A percentile compares a stretch with the other conserved stretches of the same genome.
phyloP scores from a whole-genome alignment of 805 yeast species.

The Candida coquimbonensis region DNA sequence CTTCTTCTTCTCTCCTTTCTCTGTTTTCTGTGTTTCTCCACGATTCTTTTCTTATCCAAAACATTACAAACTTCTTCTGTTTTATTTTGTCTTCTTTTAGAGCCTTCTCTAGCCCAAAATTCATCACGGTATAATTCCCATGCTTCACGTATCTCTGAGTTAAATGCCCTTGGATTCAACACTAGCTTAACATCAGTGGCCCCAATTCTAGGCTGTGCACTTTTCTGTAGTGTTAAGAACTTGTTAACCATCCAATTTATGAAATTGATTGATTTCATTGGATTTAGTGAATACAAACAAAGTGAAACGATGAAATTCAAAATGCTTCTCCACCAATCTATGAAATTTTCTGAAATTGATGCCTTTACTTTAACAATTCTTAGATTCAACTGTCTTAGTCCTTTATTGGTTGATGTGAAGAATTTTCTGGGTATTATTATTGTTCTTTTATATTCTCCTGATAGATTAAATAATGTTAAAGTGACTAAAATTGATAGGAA shows the following conservation, averaged over 20 bases:
- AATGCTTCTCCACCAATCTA: constrained; percentile 27
- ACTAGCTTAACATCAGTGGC: constrained; percentile 75
- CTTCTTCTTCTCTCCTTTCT: constrained; percentile 33
- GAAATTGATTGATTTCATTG: constrained; percentile 6
- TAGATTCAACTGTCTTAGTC: constrained; percentile 75
- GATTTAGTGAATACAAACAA: constrained; percentile 7
- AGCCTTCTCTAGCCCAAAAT: constrained; percentile 85
- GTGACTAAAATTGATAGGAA: constrained; percentile 61
- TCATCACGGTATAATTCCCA: constrained; percentile 94
- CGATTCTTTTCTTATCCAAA: constrained; percentile 23
- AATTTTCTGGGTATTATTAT: constrained; percentile 77
- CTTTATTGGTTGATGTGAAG: constrained; percentile 78
- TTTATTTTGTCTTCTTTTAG: constrained; percentile 40
- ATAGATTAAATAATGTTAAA: constrained; percentile 66
- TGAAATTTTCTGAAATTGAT: constrained; percentile 29
- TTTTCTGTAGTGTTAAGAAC: constrained; percentile 21
- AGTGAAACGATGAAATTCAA: constrained; percentile 20
- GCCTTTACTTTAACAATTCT: constrained; percentile 58
- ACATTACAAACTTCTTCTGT: constrained; percentile 6
- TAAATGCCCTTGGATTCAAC: constrained; percentile 73
- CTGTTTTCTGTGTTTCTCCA: constrained; percentile 33
- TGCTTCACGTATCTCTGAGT: constrained; percentile 77
- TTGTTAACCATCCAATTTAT: constrained; percentile 8
- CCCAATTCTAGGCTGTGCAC: constrained; percentile 60
- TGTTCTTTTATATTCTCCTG: constrained; percentile 86